Evolutionary conservation across 2,329 filamentous ascomycete species (phyloP).

Genomic region (Aspergillus caelatus): DNA sequence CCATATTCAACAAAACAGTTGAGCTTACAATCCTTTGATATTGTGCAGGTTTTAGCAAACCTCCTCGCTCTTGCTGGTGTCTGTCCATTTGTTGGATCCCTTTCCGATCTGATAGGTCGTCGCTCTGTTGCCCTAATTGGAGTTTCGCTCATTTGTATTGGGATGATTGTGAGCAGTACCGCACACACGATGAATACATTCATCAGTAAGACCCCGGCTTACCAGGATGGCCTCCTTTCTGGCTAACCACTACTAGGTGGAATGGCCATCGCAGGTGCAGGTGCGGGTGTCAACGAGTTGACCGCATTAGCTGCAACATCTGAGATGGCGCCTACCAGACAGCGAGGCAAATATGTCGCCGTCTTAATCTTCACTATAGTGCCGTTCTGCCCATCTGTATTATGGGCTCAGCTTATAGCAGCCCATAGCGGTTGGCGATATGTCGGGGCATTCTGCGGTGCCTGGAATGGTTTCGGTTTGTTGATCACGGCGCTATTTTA

Average conservation of each 20-base stretch:
- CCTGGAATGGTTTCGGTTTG: constrained; percentile 47
- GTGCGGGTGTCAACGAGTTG: constrained; percentile 69
- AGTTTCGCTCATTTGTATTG: constrained; percentile 56
- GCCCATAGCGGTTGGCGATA: constrained; percentile 49
- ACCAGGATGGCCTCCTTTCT: background rate
- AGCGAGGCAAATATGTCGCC: constrained; percentile 66
- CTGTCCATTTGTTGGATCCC: constrained; percentile 66
- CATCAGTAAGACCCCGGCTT: constrained; percentile 52
- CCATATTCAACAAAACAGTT: background rate
- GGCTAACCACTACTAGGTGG: constrained; percentile 41
- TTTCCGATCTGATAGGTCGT: constrained; percentile 66
- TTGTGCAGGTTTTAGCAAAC: constrained; percentile 49
- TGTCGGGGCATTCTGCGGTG: constrained; percentile 45
- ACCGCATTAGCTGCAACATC: constrained; percentile 69
- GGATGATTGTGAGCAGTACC: constrained; percentile 62
- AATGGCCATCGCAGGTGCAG: constrained; percentile 64
- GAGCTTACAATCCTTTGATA: background rate
- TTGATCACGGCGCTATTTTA: constrained; percentile 48
- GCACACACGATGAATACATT: constrained; percentile 63
- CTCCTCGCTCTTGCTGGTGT: constrained; percentile 59
- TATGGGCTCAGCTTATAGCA: constrained; percentile 63
- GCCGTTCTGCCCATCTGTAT: constrained; percentile 64
- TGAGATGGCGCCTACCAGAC: constrained; percentile 67
- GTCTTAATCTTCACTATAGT: constrained; percentile 63
- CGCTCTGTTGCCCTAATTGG: constrained; percentile 62